Conservation (phyloP, 352 stramenopile genomes). For the Globisporangium takayamanum region DNA sequence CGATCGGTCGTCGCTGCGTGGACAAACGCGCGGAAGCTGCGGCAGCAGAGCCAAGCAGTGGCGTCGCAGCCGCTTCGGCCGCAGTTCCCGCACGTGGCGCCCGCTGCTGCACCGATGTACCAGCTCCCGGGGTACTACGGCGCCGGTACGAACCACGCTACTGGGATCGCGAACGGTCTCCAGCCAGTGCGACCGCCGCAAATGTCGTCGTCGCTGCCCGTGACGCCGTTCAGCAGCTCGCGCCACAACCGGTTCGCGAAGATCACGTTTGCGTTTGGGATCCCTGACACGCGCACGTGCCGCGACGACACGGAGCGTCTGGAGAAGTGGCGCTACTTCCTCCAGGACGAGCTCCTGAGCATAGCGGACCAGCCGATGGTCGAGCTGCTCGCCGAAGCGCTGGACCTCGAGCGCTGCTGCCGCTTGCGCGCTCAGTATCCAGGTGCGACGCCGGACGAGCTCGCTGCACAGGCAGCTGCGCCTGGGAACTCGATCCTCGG, state of each 20-base stretch:
- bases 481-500: conserved; percentile 46
- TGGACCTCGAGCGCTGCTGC: conserved; percentile 58
- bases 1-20: conserved; percentile 48
- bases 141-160: neutral
- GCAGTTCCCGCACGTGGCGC: neutral
- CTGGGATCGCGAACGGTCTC: neutral
- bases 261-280: conserved; percentile 67
- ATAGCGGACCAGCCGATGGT: conserved; percentile 33
- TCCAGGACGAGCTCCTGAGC: conserved; percentile 41
- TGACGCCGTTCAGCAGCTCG: conserved; percentile 6
- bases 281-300: conserved; percentile 65
- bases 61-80: neutral
- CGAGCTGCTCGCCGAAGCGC: conserved; percentile 45
- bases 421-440: conserved; percentile 23
- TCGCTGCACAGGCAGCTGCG: conserved; percentile 4
- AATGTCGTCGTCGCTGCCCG: neutral
- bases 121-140: neutral
- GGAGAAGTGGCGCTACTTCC: conserved; percentile 82
- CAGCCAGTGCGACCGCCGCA: neutral
- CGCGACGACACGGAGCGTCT: conserved; percentile 32
- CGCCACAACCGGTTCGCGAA: conserved; percentile 74
- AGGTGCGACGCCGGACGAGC: neutral
- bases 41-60: neutral
- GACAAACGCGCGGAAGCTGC: conserved; percentile 24
- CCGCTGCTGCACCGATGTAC: neutral